Evolutionary conservation across 1,284 basidiomycete species (phyloP).

Genomic region (Puccinia horiana): DNA sequence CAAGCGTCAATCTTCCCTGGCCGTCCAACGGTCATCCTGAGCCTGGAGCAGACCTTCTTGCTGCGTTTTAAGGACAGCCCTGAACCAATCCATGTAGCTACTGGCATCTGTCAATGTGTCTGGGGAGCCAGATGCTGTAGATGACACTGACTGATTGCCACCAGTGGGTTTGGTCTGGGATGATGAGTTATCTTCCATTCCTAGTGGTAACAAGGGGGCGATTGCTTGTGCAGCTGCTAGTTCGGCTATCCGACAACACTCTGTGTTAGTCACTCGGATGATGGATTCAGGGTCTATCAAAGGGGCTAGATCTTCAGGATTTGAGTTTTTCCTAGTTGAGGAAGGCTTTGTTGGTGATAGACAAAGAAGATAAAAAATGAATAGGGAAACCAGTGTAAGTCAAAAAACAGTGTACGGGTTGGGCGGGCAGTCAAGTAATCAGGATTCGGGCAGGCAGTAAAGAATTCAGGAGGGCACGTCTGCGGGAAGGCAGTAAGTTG

Average conservation of each 20-base stretch:
- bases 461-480: neutral
- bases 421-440: too few relatives aligned
- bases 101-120: neutral
- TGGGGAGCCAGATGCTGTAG: neutral
- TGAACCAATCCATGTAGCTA: neutral
- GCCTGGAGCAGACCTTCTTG: neutral
- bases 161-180: neutral
- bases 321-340: neutral
- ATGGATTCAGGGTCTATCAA: neutral
- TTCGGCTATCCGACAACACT: neutral
- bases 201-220: neutral
- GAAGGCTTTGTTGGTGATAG: neutral
- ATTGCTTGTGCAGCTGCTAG: neutral
- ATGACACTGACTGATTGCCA: too few relatives aligned
- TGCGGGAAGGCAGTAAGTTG: neutral
- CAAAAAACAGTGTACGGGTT: neutral
- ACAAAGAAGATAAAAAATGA: neutral
- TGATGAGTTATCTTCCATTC: neutral
- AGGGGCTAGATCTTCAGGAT: neutral
- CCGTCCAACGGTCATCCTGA: neutral
- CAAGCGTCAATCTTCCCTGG: neutral
- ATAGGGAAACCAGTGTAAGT: too few relatives aligned
- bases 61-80: neutral
- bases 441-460: too few relatives aligned
- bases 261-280: neutral